Conservation (phyloP, 257 asterid species). For the Salvia rosmarinus region DNA sequence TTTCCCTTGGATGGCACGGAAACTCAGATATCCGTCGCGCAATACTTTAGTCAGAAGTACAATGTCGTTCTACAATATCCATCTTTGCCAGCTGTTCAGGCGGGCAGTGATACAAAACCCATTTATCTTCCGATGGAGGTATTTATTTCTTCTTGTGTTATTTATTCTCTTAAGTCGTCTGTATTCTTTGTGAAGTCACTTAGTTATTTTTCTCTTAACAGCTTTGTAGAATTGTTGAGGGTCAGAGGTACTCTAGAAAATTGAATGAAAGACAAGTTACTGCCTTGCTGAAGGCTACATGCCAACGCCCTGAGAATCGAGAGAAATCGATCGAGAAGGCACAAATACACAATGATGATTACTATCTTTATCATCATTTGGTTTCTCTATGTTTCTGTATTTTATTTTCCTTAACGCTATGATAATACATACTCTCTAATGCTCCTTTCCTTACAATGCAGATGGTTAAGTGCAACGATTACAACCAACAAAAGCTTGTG, state of each 20-base stretch:
- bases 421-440: too few species aligned
- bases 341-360: conserved; percentile 1
- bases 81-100: conserved; percentile 62
- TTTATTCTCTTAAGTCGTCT: not conserved
- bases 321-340: conserved; percentile 43
- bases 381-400: not conserved
- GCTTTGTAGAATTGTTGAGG: conserved; percentile 61
- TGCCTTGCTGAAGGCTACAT: conserved; percentile 63
- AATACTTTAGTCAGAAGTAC: conserved; percentile 59
- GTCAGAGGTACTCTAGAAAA: conserved; percentile 61
- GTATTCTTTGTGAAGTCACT: not conserved
- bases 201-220: conserved; percentile 21
- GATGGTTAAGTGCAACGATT: conserved; percentile 51
- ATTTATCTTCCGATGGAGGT: conserved; percentile 89
- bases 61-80: conserved; percentile 41
- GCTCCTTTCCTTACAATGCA: conserved; percentile 31
- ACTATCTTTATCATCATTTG: not conserved
- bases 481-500: conserved; percentile 39
- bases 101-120: conserved; percentile 65
- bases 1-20: conserved; percentile 57
- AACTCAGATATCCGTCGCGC: conserved; percentile 39
- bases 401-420: not conserved
- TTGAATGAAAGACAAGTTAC: conserved; percentile 70
- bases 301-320: conserved; percentile 62
- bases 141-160: not conserved